Evolutionary conservation across 2,329 filamentous ascomycete genomes (phyloP).

Genomic region (Paecilomyces niveus): DNA sequence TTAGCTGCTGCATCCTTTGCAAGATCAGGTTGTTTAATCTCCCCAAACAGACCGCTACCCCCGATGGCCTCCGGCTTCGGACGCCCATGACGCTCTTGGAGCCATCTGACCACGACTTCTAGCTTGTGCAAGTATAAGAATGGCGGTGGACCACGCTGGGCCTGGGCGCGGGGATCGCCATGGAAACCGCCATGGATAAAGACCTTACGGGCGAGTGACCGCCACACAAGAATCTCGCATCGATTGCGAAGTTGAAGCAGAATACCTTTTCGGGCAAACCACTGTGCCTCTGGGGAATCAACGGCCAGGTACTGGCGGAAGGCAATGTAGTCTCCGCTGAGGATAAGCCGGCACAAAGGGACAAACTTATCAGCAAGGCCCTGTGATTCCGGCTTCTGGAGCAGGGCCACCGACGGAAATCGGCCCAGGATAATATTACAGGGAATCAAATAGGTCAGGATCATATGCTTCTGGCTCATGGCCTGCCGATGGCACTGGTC

Average conservation of each 20-base stretch:
- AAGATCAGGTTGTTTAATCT: background rate
- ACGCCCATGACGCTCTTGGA: slow-evolving; percentile 43
- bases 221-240: slow-evolving; percentile 76
- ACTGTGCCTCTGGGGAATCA: slow-evolving; percentile 51
- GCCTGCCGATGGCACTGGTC: slow-evolving; percentile 58
- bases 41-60: background rate
- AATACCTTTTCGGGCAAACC: slow-evolving; percentile 70
- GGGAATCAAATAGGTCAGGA: slow-evolving; percentile 77
- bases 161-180: slow-evolving; percentile 39
- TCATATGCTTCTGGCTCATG: slow-evolving; percentile 63
- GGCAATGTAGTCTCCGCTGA: slow-evolving; percentile 63
- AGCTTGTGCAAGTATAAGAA: slow-evolving; percentile 68
- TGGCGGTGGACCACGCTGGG: slow-evolving; percentile 53
- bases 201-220: slow-evolving; percentile 67
- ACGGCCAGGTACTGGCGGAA: slow-evolving; percentile 64
- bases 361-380: slow-evolving; percentile 60
- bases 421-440: slow-evolving; percentile 78
- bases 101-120: slow-evolving; percentile 54
- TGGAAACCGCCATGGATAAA: slow-evolving; percentile 74
- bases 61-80: slow-evolving; percentile 3
- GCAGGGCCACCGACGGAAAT: slow-evolving; percentile 62
- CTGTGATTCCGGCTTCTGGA: slow-evolving; percentile 63
- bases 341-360: slow-evolving; percentile 66
- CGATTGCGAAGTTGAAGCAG: slow-evolving; percentile 69
- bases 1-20: slow-evolving; percentile 6